A percentile compares a stretch with the other conserved stretches of the same genome.
Evolutionary conservation across 2,329 filamentous ascomycete genomes (phyloP).

Genomic region (Ceratocystis cubensis): DNA sequence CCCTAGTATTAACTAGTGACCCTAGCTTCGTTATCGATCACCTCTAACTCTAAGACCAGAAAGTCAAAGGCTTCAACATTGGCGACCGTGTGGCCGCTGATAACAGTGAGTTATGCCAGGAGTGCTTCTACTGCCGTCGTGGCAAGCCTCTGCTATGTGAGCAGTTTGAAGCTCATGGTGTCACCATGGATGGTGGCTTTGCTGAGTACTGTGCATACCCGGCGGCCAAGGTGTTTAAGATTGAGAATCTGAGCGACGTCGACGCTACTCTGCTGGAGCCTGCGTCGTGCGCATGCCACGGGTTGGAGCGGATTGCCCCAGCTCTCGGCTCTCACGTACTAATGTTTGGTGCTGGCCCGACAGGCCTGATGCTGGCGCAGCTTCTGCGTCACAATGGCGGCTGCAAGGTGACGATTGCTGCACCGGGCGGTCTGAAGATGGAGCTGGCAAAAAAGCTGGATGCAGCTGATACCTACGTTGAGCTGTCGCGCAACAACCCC

Average conservation of each 20-base stretch:
- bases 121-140: slow-evolving; percentile 62
- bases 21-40: neutral
- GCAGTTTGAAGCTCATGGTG: slow-evolving; percentile 53
- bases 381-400: slow-evolving; percentile 53
- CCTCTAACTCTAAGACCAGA: slow-evolving; percentile 25
- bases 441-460: slow-evolving; percentile 49
- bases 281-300: slow-evolving; percentile 58
- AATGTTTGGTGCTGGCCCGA: slow-evolving; percentile 55
- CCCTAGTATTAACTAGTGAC: slow-evolving; percentile 9
- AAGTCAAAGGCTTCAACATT: slow-evolving; percentile 47
- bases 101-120: slow-evolving; percentile 54
- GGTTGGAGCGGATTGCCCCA: slow-evolving; percentile 54
- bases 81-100: slow-evolving; percentile 53
- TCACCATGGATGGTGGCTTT: slow-evolving; percentile 58
- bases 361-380: slow-evolving; percentile 52
- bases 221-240: slow-evolving; percentile 47
- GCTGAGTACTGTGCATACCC: slow-evolving; percentile 52
- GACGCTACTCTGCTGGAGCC: slow-evolving; percentile 59
- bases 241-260: slow-evolving; percentile 52
- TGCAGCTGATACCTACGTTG: slow-evolving; percentile 42
- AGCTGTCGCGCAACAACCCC: slow-evolving; percentile 42
- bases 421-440: slow-evolving; percentile 57
- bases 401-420: slow-evolving; percentile 57
- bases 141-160: slow-evolving; percentile 57
- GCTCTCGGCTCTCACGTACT: slow-evolving; percentile 53